phyloP scores from a whole-genome alignment of 495 filamentous ascomycete species.

The Penicillium ochrochloron region DNA sequence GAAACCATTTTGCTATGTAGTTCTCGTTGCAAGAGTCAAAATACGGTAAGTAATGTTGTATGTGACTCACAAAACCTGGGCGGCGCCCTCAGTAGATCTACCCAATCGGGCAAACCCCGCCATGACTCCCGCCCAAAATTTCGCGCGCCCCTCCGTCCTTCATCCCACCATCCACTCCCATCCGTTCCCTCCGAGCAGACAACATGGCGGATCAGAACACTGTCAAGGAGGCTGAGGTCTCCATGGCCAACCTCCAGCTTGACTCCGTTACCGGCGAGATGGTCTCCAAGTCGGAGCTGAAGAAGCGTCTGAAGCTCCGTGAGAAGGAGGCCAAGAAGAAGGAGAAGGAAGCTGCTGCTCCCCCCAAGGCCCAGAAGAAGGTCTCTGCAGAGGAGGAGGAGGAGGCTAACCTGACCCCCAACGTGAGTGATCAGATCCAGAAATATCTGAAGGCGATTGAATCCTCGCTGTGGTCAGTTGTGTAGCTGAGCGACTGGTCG shows the following conservation, averaged over 20 bases:
- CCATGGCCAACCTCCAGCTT: conserved; percentile 74
- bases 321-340: conserved; percentile 86
- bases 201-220: conserved; percentile 53
- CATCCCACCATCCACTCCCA: conserved; percentile 34
- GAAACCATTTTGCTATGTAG: neutral
- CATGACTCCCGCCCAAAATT: conserved; percentile 49
- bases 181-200: conserved; percentile 23
- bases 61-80: conserved; percentile 11
- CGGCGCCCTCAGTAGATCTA: conserved; percentile 15
- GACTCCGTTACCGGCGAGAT: conserved; percentile 87
- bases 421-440: conserved; percentile 57
- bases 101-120: conserved; percentile 38
- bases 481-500: neutral
- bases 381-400: conserved; percentile 66
- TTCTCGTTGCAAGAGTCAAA: neutral
- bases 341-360: conserved; percentile 77
- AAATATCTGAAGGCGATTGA: neutral
- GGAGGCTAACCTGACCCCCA: conserved; percentile 85
- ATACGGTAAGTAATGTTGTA: neutral
- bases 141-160: conserved; percentile 32
- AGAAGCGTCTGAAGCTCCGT: conserved; percentile 93
- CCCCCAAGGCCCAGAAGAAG: conserved; percentile 71
- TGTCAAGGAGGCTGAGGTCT: conserved; percentile 61
- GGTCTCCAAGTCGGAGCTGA: conserved; percentile 86
- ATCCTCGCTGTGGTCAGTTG: neutral